Base-by-base conservation (phyloP, 2,329 filamentous ascomycete genomes). In the Cladosporium colombiae region DNA sequence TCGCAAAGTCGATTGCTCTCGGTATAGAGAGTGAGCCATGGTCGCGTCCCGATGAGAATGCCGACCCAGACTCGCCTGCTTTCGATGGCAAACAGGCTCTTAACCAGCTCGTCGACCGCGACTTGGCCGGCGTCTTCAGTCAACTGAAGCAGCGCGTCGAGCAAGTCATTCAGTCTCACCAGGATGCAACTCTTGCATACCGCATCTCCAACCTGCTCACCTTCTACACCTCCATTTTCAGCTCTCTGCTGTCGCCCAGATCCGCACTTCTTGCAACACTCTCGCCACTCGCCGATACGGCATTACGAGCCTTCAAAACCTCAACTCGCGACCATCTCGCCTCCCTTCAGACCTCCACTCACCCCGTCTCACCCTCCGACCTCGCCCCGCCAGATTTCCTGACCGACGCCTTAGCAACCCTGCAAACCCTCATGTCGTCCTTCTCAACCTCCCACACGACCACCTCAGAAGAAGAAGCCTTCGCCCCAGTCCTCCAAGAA, bases 101-200 rank as follows among this genome's bases (percentile, higher is more conserved):
- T 23, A 91, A 91, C 69, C 89, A 95, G 68, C 84, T 99, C 2
- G 92, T 98, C 29, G 93, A 94, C 74, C 89, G 92, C 44, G 91
- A 96, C 73, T 83, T 98, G 56, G 87, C 88, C 2, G 91, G 92
- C 0, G 93, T 94, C 4, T 88, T 90, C 44, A 87, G 92, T 25
- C 87, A 93, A n/a, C 79, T 98, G n/a, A 88, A 91, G 29, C 93
- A 97, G 76, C 86, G 94, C 35, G 88, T 96, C 62, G 93, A 97
- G 77, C 91, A 98, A 73, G 91, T 96, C 23, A 90, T 98, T 18
- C 93, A 96, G 72, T 91, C 91, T 67, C 94, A 97, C 75, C 93
- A 97, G 71, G 93, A 98, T 66, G 90, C 90, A 0, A 91, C 96
- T 23, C 82, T 93, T 58, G 89, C 92, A 37, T 99, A 97, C 81